phyloP scores from a whole-genome alignment of 2,329 filamentous ascomycete genomes.

The Trichoderma harzianum region DNA sequence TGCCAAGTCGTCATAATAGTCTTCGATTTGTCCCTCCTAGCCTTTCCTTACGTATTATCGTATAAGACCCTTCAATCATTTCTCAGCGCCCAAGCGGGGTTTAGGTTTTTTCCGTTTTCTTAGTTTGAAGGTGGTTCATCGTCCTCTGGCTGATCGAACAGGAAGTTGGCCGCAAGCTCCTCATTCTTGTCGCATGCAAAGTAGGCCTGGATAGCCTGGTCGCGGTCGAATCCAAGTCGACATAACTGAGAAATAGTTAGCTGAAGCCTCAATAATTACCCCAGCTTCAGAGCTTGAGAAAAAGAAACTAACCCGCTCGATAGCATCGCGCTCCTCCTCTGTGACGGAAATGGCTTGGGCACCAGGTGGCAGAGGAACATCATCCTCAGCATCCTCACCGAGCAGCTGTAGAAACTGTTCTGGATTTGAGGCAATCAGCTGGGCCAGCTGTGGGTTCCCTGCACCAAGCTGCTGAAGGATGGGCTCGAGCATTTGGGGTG shows the following conservation, averaged over 20 bases:
- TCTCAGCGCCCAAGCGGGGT: background rate
- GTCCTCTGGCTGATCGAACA: conserved; percentile 95
- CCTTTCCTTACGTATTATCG: conserved; percentile 26
- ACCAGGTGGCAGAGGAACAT: conserved; percentile 80
- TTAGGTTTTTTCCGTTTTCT: conserved; percentile 18
- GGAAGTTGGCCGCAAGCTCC: conserved; percentile 94
- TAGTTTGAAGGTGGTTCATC: conserved; percentile 55
- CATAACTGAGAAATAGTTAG: conserved; percentile 60
- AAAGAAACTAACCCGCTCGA: conserved; percentile 71
- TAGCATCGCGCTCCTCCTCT: conserved; percentile 93
- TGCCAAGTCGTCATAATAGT: conserved; percentile 10
- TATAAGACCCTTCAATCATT: conserved; percentile 25
- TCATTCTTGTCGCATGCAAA: conserved; percentile 99
- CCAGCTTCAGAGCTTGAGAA: background rate
- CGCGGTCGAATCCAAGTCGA: conserved; percentile 86
- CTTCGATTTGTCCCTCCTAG: conserved; percentile 1
- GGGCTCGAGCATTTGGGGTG: conserved; percentile 97
- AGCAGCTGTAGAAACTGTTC: conserved; percentile 90
- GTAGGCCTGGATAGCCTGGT: conserved; percentile 95
- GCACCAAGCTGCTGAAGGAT: conserved; percentile 94
- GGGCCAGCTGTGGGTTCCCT: conserved; percentile 90
- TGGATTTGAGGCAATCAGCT: conserved; percentile 86
- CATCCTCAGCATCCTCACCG: conserved; percentile 82
- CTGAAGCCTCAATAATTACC: background rate
- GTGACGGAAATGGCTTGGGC: conserved; percentile 88